Evolutionary conservation across 345 rosid genomes (phyloP).

Genomic region (Moricandia arvensis): DNA sequence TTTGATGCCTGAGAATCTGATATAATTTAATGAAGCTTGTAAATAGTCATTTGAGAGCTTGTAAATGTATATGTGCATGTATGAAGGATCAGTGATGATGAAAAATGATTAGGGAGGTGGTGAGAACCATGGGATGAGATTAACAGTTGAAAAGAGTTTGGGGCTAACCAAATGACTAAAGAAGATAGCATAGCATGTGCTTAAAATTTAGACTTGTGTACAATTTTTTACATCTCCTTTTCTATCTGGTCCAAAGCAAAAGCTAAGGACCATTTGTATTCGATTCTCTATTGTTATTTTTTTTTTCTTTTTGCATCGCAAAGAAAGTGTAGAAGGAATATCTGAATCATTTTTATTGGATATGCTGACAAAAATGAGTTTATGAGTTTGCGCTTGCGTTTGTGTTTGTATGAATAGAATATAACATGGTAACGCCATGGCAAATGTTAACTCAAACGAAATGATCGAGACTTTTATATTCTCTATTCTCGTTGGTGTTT

Average conservation of each 20-base stretch:
- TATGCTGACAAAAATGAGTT: not conserved
- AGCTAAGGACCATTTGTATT: slow-evolving; percentile 22
- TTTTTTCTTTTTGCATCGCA: not conserved
- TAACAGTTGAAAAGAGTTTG: slow-evolving; percentile 9
- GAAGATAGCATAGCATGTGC: slow-evolving; percentile 30
- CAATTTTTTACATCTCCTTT: slow-evolving; percentile 16
- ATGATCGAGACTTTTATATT: no score
- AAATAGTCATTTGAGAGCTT: slow-evolving; percentile 2
- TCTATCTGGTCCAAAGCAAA: slow-evolving; percentile 31
- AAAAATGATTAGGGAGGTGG: slow-evolving; percentile 20
- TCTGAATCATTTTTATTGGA: slow-evolving; percentile 6
- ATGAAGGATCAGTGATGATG: slow-evolving; percentile 6
- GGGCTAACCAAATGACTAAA: slow-evolving; percentile 17
- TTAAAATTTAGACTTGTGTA: slow-evolving; percentile 5
- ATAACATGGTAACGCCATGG: no score
- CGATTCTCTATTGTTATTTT: not conserved
- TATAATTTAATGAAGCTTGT: not conserved
- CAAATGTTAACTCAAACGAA: no score
- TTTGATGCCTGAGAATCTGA: not conserved
- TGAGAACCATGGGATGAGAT: slow-evolving; percentile 30
- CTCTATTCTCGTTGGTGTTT: no score
- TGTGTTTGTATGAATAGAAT: not conserved
- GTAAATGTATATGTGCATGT: slow-evolving; percentile 8
- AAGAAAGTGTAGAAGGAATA: slow-evolving; percentile 12
- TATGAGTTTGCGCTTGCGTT: not conserved